These are phyloP conservation scores for Botrytis squamosa DNA, from an alignment of 2,329 filamentous ascomycete genomes.

Conservation along the genomic window DNA sequence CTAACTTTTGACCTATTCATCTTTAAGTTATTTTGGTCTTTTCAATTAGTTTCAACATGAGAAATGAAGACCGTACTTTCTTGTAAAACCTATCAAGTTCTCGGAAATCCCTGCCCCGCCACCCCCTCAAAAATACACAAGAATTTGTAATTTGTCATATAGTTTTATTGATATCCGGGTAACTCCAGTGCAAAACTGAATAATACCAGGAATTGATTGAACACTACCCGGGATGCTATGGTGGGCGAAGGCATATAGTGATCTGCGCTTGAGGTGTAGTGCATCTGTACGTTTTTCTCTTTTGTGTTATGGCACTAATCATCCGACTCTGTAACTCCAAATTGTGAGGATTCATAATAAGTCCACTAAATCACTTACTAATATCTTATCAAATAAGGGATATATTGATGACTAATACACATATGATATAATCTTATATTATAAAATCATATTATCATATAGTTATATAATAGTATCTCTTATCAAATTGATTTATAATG, in stretches of 20 bases:
- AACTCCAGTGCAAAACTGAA: not conserved
- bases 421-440: no score
- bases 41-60: not conserved
- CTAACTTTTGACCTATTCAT: not conserved
- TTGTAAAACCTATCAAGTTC: not conserved
- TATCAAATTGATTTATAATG: no score
- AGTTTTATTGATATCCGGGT: not conserved
- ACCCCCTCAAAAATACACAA: not conserved
- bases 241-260: not conserved
- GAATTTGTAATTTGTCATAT: not conserved
- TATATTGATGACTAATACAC: no score
- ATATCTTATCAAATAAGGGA: no score
- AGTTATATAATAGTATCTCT: no score
- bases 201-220: not conserved
- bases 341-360: no score
- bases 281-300: not conserved
- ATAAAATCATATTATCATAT: no score
- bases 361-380: no score
- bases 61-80: not conserved
- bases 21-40: constrained; percentile 2
- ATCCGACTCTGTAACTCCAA: not conserved
- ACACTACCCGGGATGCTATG: not conserved
- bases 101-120: not conserved
- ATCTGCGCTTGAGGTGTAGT: not conserved
- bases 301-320: not conserved